Conservation (phyloP, 2,329 filamentous ascomycete species). For the Cladosporium sphaerospermum region DNA sequence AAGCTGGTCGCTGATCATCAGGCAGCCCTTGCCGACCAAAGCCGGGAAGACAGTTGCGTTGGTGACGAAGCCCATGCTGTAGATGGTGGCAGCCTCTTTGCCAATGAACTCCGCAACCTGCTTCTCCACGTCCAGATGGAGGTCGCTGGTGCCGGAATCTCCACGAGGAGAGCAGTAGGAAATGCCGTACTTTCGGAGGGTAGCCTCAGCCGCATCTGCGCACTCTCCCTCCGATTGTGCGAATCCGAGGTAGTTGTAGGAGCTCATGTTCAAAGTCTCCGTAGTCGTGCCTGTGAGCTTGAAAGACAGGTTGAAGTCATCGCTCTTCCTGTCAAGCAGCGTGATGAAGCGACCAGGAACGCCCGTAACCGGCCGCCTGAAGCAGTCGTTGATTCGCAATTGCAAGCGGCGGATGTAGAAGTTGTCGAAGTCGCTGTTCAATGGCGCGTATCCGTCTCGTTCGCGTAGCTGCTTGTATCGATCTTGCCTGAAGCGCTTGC, state of each 20-base stretch:
- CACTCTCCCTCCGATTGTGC: constrained; percentile 96
- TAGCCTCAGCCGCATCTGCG: constrained; percentile 84
- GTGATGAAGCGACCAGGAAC: constrained; percentile 94
- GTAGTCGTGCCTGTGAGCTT: constrained; percentile 83
- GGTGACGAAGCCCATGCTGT: constrained; percentile 98
- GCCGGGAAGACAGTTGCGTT: constrained; percentile 91
- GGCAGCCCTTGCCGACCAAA: constrained; percentile 82
- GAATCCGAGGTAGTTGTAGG: constrained; percentile 98
- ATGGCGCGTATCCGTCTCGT: constrained; percentile 82
- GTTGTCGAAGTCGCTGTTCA: constrained; percentile 98
- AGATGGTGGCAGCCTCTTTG: constrained; percentile 91
- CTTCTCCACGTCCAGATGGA: constrained; percentile 82
- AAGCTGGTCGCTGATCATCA: constrained; percentile 93
- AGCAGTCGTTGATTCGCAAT: constrained; percentile 93
- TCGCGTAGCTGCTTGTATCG: constrained; percentile 80
- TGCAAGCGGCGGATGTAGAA: constrained; percentile 94
- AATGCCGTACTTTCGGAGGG: constrained; percentile 78
- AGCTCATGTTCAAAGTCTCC: constrained; percentile 97
- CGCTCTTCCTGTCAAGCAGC: constrained; percentile 79
- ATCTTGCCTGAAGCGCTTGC: constrained; percentile 84
- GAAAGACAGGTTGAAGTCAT: constrained; percentile 89
- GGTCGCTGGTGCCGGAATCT: constrained; percentile 80
- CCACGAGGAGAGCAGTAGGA: constrained; percentile 73
- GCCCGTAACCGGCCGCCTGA: constrained; percentile 83
- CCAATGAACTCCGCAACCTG: constrained; percentile 87